phyloP scores from a whole-genome alignment of 768 basidiomycete genomes.

The Tulasnella sp. region DNA sequence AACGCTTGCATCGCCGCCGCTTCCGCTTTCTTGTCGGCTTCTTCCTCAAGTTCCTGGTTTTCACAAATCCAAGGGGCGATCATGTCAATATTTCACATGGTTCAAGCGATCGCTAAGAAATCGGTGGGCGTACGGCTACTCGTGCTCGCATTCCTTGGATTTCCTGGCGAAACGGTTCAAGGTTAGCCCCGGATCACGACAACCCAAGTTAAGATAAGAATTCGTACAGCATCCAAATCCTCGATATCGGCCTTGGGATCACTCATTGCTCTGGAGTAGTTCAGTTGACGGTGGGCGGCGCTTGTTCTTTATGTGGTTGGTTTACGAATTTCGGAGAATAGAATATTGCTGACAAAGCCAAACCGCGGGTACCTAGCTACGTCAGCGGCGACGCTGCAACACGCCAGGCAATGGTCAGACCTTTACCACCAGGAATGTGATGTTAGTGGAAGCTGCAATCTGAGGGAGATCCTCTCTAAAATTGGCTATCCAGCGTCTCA shows the following conservation, averaged over 20 bases:
- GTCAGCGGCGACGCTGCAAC: background rate
- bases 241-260: background rate
- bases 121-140: background rate
- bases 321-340: slow-evolving; percentile 1
- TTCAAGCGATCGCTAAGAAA: background rate
- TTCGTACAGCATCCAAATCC: background rate
- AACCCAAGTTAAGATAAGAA: background rate
- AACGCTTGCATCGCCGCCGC: slow-evolving; percentile 17
- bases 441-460: background rate
- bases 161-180: background rate
- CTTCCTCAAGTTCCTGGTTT: slow-evolving; percentile 2
- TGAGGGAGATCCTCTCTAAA: background rate
- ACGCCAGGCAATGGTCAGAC: too few species aligned
- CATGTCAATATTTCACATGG: too few species aligned
- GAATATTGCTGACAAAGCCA: background rate
- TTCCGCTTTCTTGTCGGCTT: slow-evolving; percentile 23
- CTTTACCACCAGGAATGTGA: too few species aligned
- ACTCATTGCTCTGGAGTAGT: background rate
- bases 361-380: background rate
- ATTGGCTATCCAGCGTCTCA: background rate
- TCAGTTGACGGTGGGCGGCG: background rate
- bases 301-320: background rate
- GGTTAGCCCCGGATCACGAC: background rate
- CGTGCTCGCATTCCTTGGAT: slow-evolving; percentile 23
- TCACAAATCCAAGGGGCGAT: slow-evolving; percentile 7